Base-by-base conservation (phyloP, 2,329 filamentous ascomycete species). In the Ceratocystis alfenasii region DNA sequence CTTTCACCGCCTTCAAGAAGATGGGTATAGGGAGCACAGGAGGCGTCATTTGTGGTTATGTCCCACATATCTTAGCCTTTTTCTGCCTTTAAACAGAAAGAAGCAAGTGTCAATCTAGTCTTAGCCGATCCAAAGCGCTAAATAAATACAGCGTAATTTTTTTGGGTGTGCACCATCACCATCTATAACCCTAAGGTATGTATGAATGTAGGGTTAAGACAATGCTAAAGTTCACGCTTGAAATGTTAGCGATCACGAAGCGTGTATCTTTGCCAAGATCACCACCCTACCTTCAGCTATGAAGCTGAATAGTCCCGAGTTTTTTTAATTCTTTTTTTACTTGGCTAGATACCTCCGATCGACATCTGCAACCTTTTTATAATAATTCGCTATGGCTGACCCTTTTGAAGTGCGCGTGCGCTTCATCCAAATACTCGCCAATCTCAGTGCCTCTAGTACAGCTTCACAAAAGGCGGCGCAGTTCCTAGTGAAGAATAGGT, bases 361-460 rank as follows among this genome's bases (percentile, higher is more conserved):
- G 48, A 53, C 22, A 53, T 25, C 1, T 28, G 22, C 48, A 5
- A 6, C 3, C 48, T 10, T 15, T 8, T 20, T 22, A 65, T 25
- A 60, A 17, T 20, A 3, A 33, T 53, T 44, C 70, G 74, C 66
- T 33, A 85, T 84, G 81, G 78, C 81, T 62, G 92, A 99, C 77
- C 94, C 95, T 5, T 99, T 99, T 76, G 94, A 97, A 79, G 93
- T 97, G 71, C 92, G 94, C 74, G 92, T 99, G 84, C 91, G 91
- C 76, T 99, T 99, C 80, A 96, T 90, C 64, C 83, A 83, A 64
- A 89, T 94, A 74, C 84, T 99, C 28, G 87, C 95, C 70, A 89
- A 94, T 74, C 85, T 99, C 68, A 95, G 92, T 74, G 94, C 94
- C 12, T 93, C 89, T 4, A 87, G 94, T 66, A 88, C 87, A 15